Evolutionary conservation across 129 eudicot species (phyloP).

Genomic region (Tagetes erecta): DNA sequence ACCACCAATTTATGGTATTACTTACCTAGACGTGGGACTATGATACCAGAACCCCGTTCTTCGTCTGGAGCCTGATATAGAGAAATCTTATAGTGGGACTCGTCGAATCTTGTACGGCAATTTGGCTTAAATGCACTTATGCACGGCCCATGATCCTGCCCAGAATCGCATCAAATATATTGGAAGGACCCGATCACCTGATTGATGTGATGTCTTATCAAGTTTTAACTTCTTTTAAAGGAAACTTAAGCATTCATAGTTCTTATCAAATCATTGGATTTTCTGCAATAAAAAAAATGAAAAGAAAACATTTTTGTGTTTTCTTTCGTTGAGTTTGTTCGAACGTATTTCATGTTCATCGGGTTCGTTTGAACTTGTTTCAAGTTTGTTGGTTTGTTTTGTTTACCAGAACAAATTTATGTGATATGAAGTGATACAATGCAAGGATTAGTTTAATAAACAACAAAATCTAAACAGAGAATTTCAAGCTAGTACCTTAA

Average conservation of each 20-base stretch:
- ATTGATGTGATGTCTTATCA: background rate
- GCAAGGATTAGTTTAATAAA: too few relatives aligned
- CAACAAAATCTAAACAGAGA: too few relatives aligned
- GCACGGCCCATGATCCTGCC: constrained; percentile 13
- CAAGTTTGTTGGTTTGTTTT: too few relatives aligned
- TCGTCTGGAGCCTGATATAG: constrained; percentile 12
- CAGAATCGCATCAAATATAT: background rate
- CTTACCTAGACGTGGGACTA: background rate
- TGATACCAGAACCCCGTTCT: background rate
- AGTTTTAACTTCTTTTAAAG: background rate
- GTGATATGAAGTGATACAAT: too few relatives aligned
- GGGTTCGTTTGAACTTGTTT: too few relatives aligned
- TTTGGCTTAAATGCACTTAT: background rate
- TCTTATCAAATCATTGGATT: background rate
- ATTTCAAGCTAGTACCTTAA: too few relatives aligned
- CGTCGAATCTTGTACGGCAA: constrained; percentile 19
- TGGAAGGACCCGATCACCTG: background rate
- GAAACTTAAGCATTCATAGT: background rate
- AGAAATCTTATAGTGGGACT: constrained; percentile 3
- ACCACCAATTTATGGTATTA: too few relatives aligned
- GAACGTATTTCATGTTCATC: too few relatives aligned
- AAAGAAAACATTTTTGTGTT: too few relatives aligned
- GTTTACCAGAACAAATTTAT: too few relatives aligned
- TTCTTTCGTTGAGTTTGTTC: too few relatives aligned
- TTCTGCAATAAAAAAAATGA: background rate